A percentile compares a stretch with the other conserved stretches of the same genome.
These are phyloP conservation scores for Chlorella vulgaris DNA, from an alignment of 139 green algal species.

Conservation along the genomic window DNA sequence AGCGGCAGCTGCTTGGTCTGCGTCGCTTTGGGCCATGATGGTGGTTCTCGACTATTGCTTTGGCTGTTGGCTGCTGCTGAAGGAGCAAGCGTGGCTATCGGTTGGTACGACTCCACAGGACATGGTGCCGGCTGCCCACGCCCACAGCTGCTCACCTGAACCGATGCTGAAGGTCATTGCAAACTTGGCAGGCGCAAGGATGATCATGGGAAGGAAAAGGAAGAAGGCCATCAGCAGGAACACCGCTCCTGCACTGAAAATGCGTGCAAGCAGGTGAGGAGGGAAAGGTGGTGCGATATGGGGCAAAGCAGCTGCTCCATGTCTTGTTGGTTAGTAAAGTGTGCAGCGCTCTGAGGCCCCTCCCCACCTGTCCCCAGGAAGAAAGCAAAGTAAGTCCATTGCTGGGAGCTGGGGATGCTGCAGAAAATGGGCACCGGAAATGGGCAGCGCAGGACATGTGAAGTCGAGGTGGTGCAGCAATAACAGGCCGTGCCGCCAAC, in stretches of 20 bases:
- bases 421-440: background rate
- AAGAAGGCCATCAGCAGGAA: conserved; percentile 89
- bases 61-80: no score
- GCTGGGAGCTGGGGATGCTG: conserved; percentile 47
- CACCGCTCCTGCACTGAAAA: conserved; percentile 38
- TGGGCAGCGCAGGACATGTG: no score
- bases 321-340: background rate
- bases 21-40: no score
- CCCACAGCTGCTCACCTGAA: conserved; percentile 42
- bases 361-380: conserved; percentile 17
- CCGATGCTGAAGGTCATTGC: conserved; percentile 90
- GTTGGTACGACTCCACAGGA: no score
- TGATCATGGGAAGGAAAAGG: conserved; percentile 90
- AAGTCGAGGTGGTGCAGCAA: no score
- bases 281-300: no score
- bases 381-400: conserved; percentile 66
- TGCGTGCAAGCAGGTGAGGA: background rate
- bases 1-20: no score
- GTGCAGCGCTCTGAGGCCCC: background rate
- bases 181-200: conserved; percentile 94
- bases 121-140: no score
- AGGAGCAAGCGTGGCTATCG: no score
- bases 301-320: no score
- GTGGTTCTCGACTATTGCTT: no score
- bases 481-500: no score